Base-by-base conservation (phyloP, 129 eudicot species). In the Lactuca saligna region DNA sequence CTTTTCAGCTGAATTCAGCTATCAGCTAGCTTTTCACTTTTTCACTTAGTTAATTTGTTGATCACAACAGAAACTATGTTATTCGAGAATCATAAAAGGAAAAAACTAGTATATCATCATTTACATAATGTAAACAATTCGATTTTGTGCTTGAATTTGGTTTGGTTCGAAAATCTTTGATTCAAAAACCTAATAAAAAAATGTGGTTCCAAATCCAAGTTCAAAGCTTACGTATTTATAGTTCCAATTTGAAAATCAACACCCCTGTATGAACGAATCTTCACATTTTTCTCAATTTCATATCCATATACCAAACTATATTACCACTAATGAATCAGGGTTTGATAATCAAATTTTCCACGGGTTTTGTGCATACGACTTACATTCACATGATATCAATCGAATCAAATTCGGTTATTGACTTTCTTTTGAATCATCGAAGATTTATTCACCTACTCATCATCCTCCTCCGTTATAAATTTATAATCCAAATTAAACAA, bases 391-490 rank as follows among this genome's bases (percentile, higher is more conserved):
- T 29, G 38, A 68, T 20, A n/a, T 42, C 31, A 7, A 42, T 31
- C 13, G 54, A 29, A 29, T 42, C 14, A 44, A 57, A 42, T 17
- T 39, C 29, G 11, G 15, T 69, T 57, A 56, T 13, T 15, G 41
- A 46, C 46, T 7, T 57, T 14, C 46, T 39, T 46, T 65, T 65
- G n/a, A 15, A 50, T 65, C 13, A 65, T 46, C 57, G 1, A 65
- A 29, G 37, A 16, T 35, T 35, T 20, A 68, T n/a, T 46, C 51
- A 15, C 38, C 8, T 53, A 11, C 16, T 10, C 33, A 31, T 33
- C 49, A 54, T 53, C 2, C 5, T 53, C 31, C 51, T n/a, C n/a
- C 10, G 14, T 37, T 20, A 20, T 20, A 20, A 1, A 20, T 54
- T 3, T 37, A 68, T 8, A 68, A 54, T 53, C 35, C 1, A 54